A percentile compares a stretch with the other conserved stretches of the same genome.
Evolutionary conservation across 768 basidiomycete species (phyloP).

Genomic region (Lentinula guzmanii): DNA sequence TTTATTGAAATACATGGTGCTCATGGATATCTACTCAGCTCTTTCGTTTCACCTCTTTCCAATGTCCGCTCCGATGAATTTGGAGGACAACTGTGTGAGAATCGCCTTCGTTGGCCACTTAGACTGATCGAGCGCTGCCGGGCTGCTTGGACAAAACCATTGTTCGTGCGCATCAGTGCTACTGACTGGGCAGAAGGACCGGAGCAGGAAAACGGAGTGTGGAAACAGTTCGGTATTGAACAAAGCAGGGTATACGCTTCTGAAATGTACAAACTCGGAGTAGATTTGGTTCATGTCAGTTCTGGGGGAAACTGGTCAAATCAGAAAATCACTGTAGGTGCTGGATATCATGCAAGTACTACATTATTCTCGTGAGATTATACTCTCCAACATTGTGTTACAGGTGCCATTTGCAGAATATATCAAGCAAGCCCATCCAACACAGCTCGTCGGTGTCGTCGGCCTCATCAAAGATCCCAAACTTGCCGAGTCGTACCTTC

Average conservation of each 20-base stretch:
- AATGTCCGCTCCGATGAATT: slow-evolving; percentile 68
- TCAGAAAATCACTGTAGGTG: slow-evolving; percentile 50
- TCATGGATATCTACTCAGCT: slow-evolving; percentile 36
- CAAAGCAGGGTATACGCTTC: slow-evolving; percentile 59
- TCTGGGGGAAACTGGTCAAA: slow-evolving; percentile 59
- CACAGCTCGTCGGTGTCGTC: slow-evolving; percentile 54
- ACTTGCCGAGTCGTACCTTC: slow-evolving; percentile 51
- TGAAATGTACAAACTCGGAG: slow-evolving; percentile 51
- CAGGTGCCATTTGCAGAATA: slow-evolving; percentile 67
- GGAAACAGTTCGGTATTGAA: slow-evolving; percentile 72
- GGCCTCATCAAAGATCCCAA: slow-evolving; percentile 65
- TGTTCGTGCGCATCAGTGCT: slow-evolving; percentile 69
- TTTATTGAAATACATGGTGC: slow-evolving; percentile 71
- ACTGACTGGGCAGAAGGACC: slow-evolving; percentile 58
- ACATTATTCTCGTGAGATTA: not conserved
- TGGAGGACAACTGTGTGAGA: slow-evolving; percentile 64
- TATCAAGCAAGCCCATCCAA: slow-evolving; percentile 47
- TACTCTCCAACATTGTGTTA: not conserved
- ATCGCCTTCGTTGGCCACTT: slow-evolving; percentile 65
- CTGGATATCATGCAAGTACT: slow-evolving; percentile 56
- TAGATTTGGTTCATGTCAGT: slow-evolving; percentile 75
- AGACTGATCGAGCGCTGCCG: slow-evolving; percentile 49
- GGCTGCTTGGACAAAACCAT: slow-evolving; percentile 55
- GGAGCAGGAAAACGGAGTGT: slow-evolving; percentile 51
- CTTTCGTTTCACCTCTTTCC: slow-evolving; percentile 62